These are phyloP conservation scores for Aspergillus diversus DNA, from an alignment of 495 filamentous ascomycete genomes.

Conservation along the genomic window DNA sequence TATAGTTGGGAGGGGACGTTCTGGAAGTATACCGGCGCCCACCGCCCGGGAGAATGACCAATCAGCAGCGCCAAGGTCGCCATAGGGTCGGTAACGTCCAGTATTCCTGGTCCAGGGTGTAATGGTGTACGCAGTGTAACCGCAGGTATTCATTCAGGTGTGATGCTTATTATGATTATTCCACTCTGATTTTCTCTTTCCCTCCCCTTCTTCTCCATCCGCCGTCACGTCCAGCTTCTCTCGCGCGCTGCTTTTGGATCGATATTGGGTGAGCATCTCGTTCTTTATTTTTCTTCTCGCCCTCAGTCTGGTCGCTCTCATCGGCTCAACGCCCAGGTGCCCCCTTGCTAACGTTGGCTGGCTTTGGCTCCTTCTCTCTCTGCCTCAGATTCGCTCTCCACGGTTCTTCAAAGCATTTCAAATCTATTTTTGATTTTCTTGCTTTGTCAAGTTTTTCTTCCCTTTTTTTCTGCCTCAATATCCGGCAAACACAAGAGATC, in stretches of 20 bases:
- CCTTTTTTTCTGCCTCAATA: conserved; percentile 3
- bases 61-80: neutral
- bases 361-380: neutral
- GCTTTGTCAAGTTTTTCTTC: conserved; percentile 5
- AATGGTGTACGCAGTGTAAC: no score
- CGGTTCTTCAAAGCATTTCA: no score
- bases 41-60: conserved; percentile 1
- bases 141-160: no score
- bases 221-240: neutral
- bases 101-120: no score
- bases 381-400: neutral
- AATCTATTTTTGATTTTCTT: conserved; percentile 1
- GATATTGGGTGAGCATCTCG: neutral
- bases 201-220: neutral
- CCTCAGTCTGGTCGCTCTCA: neutral
- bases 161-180: neutral
- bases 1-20: neutral
- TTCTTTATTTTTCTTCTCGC: neutral
- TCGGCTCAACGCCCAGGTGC: neutral
- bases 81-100: neutral
- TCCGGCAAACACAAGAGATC: conserved; percentile 14
- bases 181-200: conserved; percentile 1
- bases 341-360: neutral
- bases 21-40: neutral
- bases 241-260: neutral